A percentile compares a stretch with the other conserved stretches of the same genome.
Conservation (phyloP, 2,329 filamentous ascomycete genomes). For the Nigrograna mackinnonii region DNA sequence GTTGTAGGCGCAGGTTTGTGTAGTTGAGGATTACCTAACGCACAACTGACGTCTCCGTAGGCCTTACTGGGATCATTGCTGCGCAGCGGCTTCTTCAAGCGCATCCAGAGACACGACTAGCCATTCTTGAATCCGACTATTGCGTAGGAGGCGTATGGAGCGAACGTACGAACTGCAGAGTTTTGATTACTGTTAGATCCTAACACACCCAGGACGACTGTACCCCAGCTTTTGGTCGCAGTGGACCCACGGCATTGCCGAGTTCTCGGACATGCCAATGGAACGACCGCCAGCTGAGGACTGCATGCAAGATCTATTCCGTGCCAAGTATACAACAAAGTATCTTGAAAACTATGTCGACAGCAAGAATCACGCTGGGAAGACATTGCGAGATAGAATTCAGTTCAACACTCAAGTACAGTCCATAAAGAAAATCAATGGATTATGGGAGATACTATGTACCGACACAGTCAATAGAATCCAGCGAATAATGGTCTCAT, state of each 20-base stretch:
- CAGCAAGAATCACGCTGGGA: not conserved
- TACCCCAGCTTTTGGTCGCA: slow-evolving; percentile 18
- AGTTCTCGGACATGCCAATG: slow-evolving; percentile 19
- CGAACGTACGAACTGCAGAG: slow-evolving; percentile 2
- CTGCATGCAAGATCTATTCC: slow-evolving; percentile 12
- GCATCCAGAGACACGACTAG: slow-evolving; percentile 11
- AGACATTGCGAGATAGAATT: slow-evolving; percentile 10
- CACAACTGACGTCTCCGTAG: slow-evolving; percentile 7
- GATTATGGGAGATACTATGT: slow-evolving; percentile 8
- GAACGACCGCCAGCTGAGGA: slow-evolving; percentile 15
- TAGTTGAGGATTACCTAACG: slow-evolving; percentile 3
- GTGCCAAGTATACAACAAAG: slow-evolving; percentile 15
- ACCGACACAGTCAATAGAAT: not conserved
- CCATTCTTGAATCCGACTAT: slow-evolving; percentile 13
- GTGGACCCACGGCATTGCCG: slow-evolving; percentile 18
- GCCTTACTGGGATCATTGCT: slow-evolving; percentile 15
- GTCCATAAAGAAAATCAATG: slow-evolving; percentile 10
- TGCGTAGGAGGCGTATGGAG: slow-evolving; percentile 18
- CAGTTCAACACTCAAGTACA: slow-evolving; percentile 9
- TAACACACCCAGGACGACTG: slow-evolving; percentile 3
- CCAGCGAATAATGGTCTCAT: not conserved
- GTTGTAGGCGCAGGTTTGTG: slow-evolving; percentile 7
- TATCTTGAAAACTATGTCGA: slow-evolving; percentile 19
- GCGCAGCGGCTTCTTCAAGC: slow-evolving; percentile 15
- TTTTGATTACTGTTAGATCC: not conserved